phyloP scores from a whole-genome alignment of 495 filamentous ascomycete genomes.

The Aspergillus nanangensis region DNA sequence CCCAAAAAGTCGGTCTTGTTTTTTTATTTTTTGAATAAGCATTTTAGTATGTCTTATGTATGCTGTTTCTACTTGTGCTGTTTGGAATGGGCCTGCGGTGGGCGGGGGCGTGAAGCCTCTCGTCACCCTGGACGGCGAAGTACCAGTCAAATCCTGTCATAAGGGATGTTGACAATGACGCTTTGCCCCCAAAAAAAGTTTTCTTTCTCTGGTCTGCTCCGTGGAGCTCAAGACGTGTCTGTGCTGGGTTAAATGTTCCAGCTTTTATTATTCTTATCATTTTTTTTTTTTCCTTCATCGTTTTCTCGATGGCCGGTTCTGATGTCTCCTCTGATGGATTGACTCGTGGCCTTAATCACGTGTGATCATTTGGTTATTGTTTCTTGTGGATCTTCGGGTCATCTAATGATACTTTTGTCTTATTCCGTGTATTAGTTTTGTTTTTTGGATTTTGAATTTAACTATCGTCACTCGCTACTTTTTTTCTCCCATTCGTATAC shows the following conservation, averaged over 20 bases:
- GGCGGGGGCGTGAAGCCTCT: conserved; percentile 31
- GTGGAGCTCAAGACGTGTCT: conserved; percentile 6
- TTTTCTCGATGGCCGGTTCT: conserved; percentile 44
- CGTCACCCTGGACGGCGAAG: conserved; percentile 26
- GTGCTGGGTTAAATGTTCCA: too few relatives aligned
- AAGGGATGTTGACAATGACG: conserved; percentile 18
- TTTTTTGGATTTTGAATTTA: neutral
- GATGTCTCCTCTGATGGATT: conserved; percentile 50
- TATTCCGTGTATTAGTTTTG: neutral
- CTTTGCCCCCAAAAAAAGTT: conserved; percentile 26
- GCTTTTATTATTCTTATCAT: conserved; percentile 15
- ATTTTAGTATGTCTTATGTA: too few relatives aligned
- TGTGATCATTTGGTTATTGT: too few relatives aligned
- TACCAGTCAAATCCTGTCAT: conserved; percentile 22
- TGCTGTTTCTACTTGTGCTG: conserved; percentile 12
- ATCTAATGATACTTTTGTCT: too few relatives aligned
- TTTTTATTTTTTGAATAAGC: conserved; percentile 10
- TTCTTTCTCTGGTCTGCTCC: conserved; percentile 14
- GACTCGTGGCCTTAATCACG: conserved; percentile 50
- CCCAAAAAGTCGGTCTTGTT: conserved; percentile 19
- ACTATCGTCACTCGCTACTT: too few relatives aligned
- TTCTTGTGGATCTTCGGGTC: too few relatives aligned
- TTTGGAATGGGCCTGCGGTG: conserved; percentile 19
- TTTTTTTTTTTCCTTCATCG: conserved; percentile 16
- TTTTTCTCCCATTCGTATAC: too few relatives aligned